Evolutionary conservation across 768 basidiomycete genomes (phyloP).

Genomic region (Stropharia rugosoannulata): DNA sequence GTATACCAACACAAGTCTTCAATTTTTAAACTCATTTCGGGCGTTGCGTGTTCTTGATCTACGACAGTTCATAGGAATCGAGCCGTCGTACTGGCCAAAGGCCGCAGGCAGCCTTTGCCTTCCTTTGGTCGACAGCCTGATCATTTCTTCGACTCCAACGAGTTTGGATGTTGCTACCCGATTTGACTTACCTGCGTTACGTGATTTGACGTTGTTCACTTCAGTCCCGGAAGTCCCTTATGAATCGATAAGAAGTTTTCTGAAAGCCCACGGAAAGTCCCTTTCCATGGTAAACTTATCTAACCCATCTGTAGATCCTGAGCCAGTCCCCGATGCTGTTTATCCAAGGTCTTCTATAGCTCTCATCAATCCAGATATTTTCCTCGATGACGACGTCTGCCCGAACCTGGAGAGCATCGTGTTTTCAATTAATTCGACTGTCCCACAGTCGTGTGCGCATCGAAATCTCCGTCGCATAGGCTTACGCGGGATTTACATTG

Average conservation of each 20-base stretch:
- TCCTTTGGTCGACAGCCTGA: conserved; percentile 41
- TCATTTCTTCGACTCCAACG: conserved; percentile 37
- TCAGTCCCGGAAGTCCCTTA: conserved; percentile 16
- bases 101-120: conserved; percentile 27
- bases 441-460: conserved; percentile 26
- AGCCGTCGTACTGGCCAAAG: conserved; percentile 15
- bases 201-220: conserved; percentile 40
- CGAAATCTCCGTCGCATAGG: conserved; percentile 45
- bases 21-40: conserved; percentile 40
- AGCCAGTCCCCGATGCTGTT: conserved; percentile 29
- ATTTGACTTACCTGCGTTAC: conserved; percentile 41
- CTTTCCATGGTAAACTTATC: conserved; percentile 41
- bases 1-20: conserved; percentile 26
- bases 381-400: conserved; percentile 41
- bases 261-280: conserved; percentile 39
- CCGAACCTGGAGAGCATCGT: conserved; percentile 44
- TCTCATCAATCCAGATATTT: conserved; percentile 39
- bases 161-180: conserved; percentile 37
- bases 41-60: conserved; percentile 46
- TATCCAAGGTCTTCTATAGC: conserved; percentile 22
- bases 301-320: conserved; percentile 31
- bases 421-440: conserved; percentile 37
- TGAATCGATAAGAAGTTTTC: conserved; percentile 32
- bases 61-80: conserved; percentile 35
- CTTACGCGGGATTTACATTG: conserved; percentile 40